phyloP scores from a whole-genome alignment of 169 alveolate species.

The Plasmodium falciparum region DNA sequence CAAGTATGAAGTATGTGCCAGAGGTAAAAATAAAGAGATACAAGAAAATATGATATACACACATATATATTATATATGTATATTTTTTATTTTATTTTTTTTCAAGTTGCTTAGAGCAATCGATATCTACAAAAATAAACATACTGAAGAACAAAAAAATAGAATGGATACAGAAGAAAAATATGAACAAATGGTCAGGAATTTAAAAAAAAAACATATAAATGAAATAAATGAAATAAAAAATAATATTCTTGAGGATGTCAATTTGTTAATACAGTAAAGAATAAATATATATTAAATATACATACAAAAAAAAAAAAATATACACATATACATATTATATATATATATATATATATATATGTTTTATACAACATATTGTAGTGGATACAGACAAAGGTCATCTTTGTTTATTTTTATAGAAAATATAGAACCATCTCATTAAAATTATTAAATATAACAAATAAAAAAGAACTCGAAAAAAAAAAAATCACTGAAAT shows the following conservation, averaged over 20 bases:
- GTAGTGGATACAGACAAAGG: not conserved
- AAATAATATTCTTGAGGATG: slow-evolving; percentile 61
- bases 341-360: not conserved
- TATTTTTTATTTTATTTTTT: not conserved
- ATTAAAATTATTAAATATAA: slow-evolving; percentile 51
- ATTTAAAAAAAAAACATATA: slow-evolving; percentile 36
- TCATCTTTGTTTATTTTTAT: not conserved
- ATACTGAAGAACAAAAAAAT: slow-evolving; percentile 47
- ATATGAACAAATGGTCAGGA: slow-evolving; percentile 55
- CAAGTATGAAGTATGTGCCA: not conserved
- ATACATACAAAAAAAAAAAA: too few relatives aligned
- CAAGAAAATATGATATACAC: not conserved
- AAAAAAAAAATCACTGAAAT: slow-evolving; percentile 61
- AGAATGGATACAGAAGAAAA: slow-evolving; percentile 18
- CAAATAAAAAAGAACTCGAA: slow-evolving; percentile 53
- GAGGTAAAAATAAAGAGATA: not conserved
- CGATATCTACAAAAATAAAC: slow-evolving; percentile 64
- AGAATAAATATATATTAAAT: not conserved
- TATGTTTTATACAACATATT: not conserved
- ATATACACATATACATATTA: slow-evolving; percentile 10
- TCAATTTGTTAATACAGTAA: slow-evolving; percentile 75
- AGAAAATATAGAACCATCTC: slow-evolving; percentile 62
- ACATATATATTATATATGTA: not conserved
- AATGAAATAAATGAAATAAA: slow-evolving; percentile 55
- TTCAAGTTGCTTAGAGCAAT: slow-evolving; percentile 44